Percentiles rank a stretch among this genome's conserved stretches.
phyloP scores from a whole-genome alignment of 129 eudicot species.

The Chrysanthemum lavandulifolium region DNA sequence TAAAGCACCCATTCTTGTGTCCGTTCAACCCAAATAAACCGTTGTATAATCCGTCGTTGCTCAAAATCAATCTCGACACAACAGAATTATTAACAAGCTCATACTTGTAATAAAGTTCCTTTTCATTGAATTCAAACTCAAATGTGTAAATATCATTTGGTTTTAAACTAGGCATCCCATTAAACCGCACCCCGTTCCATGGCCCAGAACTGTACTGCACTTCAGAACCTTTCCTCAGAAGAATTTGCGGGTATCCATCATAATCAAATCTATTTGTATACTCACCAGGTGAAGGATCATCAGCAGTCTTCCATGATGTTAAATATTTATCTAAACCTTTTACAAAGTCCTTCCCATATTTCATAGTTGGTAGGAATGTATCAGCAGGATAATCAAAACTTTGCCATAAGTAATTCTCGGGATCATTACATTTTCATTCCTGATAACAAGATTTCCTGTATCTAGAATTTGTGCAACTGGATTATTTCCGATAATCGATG shows the following conservation, averaged over 20 bases:
- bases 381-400: conserved; percentile 62
- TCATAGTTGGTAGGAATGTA: conserved; percentile 62
- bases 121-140: conserved; percentile 25
- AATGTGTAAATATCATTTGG: conserved; percentile 24
- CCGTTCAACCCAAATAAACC: conserved; percentile 25
- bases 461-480: conserved; percentile 48
- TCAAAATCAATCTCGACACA: conserved; percentile 32
- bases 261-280: conserved; percentile 40
- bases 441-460: conserved; percentile 58
- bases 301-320: conserved; percentile 48
- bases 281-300: conserved; percentile 60
- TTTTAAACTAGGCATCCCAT: conserved; percentile 33
- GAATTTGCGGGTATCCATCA: conserved; percentile 52
- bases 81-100: conserved; percentile 28
- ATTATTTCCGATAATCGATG: conserved; percentile 23
- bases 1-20: conserved; percentile 21
- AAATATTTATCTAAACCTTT: conserved; percentile 34
- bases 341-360: conserved; percentile 34
- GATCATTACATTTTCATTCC: not conserved
- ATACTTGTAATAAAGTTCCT: conserved; percentile 27
- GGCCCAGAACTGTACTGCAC: conserved; percentile 42
- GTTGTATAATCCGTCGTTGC: conserved; percentile 18
- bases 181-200: conserved; percentile 63
- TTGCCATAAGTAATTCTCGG: conserved; percentile 49
- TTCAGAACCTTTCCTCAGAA: conserved; percentile 26